These are phyloP conservation scores for Beauveria pseudobassiana DNA, from an alignment of 2,329 filamentous ascomycete species.

Conservation along the genomic window DNA sequence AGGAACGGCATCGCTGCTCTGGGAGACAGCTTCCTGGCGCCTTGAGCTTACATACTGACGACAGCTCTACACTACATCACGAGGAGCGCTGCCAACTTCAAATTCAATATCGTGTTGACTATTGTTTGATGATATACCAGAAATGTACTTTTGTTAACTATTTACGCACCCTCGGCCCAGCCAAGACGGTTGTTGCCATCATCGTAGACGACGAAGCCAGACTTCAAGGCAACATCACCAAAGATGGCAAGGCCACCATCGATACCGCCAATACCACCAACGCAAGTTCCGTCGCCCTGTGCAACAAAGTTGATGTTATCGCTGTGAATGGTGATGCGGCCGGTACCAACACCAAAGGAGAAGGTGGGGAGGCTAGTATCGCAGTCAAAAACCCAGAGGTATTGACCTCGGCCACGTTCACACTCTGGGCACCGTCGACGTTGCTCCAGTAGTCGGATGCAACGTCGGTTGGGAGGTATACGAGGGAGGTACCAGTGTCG, in stretches of 20 bases:
- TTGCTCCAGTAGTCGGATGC: slow-evolving; percentile 38
- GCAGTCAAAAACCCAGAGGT: slow-evolving; percentile 32
- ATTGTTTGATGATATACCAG: not conserved
- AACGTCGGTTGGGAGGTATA: slow-evolving; percentile 48
- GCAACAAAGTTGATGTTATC: not conserved
- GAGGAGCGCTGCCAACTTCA: not conserved
- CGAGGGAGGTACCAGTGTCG: slow-evolving; percentile 56
- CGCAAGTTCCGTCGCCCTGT: slow-evolving; percentile 37
- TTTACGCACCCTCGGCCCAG: slow-evolving; percentile 9
- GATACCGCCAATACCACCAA: slow-evolving; percentile 59
- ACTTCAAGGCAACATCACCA: slow-evolving; percentile 55
- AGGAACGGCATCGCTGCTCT: too few species aligned
- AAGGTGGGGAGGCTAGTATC: slow-evolving; percentile 37
- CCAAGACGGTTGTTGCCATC: slow-evolving; percentile 44
- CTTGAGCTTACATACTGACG: not conserved
- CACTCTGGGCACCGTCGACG: not conserved
- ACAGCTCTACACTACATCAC: not conserved
- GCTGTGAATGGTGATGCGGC: slow-evolving; percentile 41
- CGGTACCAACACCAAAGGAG: slow-evolving; percentile 47
- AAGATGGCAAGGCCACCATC: slow-evolving; percentile 43
- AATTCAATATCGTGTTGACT: not conserved
- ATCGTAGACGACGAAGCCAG: slow-evolving; percentile 52
- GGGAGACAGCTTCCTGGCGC: not conserved
- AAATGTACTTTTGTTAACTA: not conserved
- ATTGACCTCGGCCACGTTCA: not conserved